Evolutionary conservation across 306 rosid genomes (phyloP).

Genomic region (Casuarina equisetifolia): DNA sequence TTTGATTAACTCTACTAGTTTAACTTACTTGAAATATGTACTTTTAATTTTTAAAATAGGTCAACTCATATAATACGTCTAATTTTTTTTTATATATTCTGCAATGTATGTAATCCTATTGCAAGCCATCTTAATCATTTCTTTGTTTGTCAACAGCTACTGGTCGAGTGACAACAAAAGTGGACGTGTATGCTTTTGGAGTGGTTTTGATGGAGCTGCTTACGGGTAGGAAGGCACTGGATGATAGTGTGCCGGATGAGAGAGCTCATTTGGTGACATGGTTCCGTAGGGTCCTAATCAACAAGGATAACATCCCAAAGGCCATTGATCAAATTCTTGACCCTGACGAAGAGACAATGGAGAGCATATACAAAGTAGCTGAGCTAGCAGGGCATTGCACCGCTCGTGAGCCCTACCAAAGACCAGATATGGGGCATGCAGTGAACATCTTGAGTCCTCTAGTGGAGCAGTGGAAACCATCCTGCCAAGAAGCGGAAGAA

Average conservation of each 20-base stretch:
- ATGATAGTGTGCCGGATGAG: slow-evolving; percentile 75
- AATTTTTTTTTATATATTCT: neutral
- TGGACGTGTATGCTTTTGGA: slow-evolving; percentile 88
- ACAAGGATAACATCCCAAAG: slow-evolving; percentile 87
- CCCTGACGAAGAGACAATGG: slow-evolving; percentile 87
- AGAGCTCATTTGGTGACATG: slow-evolving; percentile 81
- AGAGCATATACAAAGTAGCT: slow-evolving; percentile 77
- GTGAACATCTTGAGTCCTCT: slow-evolving; percentile 79
- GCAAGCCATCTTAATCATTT: neutral
- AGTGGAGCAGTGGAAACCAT: slow-evolving; percentile 83
- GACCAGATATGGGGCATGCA: slow-evolving; percentile 93
- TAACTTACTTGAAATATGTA: neutral
- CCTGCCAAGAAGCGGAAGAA: slow-evolving; percentile 65
- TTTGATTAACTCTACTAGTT: neutral
- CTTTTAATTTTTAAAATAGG: neutral
- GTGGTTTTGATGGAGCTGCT: slow-evolving; percentile 86
- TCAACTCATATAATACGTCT: neutral
- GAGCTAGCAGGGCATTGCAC: slow-evolving; percentile 90
- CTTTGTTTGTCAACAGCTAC: slow-evolving; percentile 58
- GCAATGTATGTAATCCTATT: neutral
- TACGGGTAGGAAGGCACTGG: slow-evolving; percentile 79
- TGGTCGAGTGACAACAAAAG: slow-evolving; percentile 93
- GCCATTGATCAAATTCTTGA: slow-evolving; percentile 68
- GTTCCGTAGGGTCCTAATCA: slow-evolving; percentile 74
- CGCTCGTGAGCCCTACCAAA: slow-evolving; percentile 85